Evolutionary conservation across 2,329 filamentous ascomycete species (phyloP).

Genomic region (Fusarium algeriense): DNA sequence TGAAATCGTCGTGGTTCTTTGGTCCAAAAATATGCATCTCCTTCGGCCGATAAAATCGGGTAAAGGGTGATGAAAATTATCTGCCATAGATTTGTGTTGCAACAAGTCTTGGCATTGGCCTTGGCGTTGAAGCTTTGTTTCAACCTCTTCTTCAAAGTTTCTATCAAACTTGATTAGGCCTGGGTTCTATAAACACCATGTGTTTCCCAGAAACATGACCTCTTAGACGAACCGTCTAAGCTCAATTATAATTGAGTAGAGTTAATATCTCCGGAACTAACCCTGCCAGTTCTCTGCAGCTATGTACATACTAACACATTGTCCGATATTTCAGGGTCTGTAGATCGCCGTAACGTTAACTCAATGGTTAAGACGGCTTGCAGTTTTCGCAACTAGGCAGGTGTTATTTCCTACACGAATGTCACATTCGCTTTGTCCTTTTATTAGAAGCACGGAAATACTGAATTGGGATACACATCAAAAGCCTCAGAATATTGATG

Average conservation of each 20-base stretch:
- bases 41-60: slow-evolving; percentile 38
- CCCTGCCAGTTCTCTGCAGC: not conserved
- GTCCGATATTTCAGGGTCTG: not conserved
- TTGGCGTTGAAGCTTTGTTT: slow-evolving; percentile 45
- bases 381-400: not conserved
- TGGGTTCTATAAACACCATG: not conserved
- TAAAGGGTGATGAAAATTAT: slow-evolving; percentile 7
- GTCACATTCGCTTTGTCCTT: not conserved
- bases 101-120: slow-evolving; percentile 39
- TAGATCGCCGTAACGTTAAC: not conserved
- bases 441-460: not conserved
- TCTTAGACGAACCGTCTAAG: not conserved
- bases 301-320: not conserved
- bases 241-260: not conserved
- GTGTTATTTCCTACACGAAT: not conserved
- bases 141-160: slow-evolving; percentile 33
- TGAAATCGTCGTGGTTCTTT: slow-evolving; percentile 1
- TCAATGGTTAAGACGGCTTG: not conserved
- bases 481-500: not conserved
- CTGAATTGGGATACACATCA: not conserved
- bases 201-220: not conserved
- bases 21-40: slow-evolving; percentile 5
- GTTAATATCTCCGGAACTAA: not conserved
- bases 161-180: slow-evolving; percentile 1
- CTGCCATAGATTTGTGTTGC: slow-evolving; percentile 19